Conservation (phyloP, 768 basidiomycete genomes). For the Hygrophoropsis aurantiaca region DNA sequence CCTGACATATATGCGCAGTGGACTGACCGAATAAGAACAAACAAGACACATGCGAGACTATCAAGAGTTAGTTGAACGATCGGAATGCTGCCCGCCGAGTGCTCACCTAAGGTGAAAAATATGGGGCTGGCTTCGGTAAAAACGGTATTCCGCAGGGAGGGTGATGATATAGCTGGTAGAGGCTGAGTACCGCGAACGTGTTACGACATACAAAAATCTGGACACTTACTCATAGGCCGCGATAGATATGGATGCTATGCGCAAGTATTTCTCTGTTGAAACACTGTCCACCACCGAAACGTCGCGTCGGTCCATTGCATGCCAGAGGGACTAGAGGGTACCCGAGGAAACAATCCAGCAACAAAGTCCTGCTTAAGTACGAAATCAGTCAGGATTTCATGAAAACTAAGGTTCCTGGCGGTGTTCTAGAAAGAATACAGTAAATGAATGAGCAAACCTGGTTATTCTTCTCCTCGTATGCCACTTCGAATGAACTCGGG, state of each 20-base stretch:
- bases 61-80: background rate
- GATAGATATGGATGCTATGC: slow-evolving; percentile 35
- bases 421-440: background rate
- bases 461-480: background rate
- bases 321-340: background rate
- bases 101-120: slow-evolving; percentile 26
- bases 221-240: slow-evolving; percentile 37
- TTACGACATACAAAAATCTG: background rate
- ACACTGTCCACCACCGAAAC: background rate
- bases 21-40: slow-evolving; percentile 32
- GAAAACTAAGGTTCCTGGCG: background rate
- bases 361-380: background rate
- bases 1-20: too few species aligned
- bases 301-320: background rate
- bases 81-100: background rate
- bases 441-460: background rate
- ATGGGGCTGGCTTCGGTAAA: slow-evolving; percentile 29
- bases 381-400: background rate
- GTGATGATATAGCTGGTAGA: slow-evolving; percentile 30
- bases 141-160: slow-evolving; percentile 31
- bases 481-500: background rate
- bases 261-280: slow-evolving; percentile 29
- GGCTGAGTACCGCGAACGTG: background rate
- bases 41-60: slow-evolving; percentile 31
- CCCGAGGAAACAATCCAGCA: background rate